phyloP scores from a whole-genome alignment of 1,284 basidiomycete species.

The Fomitopsis palustris region DNA sequence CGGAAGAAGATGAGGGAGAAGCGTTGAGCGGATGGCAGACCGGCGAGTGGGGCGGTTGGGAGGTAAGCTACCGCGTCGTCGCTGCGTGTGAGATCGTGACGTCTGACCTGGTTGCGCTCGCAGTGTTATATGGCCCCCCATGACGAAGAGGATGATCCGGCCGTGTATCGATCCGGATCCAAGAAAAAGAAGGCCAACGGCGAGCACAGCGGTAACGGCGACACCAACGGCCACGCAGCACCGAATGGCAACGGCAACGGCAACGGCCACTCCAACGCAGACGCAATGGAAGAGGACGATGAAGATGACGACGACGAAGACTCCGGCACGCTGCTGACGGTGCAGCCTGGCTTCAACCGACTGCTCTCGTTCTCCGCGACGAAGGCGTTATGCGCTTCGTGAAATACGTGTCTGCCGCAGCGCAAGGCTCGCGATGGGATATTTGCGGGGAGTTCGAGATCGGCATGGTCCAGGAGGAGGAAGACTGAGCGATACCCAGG shows the following conservation, averaged over 20 bases:
- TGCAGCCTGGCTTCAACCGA: conserved; percentile 90
- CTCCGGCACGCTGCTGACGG: conserved; percentile 84
- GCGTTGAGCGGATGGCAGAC: conserved; percentile 62
- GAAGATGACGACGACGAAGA: conserved; percentile 68
- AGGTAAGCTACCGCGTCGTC: conserved; percentile 46
- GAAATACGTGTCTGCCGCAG: conserved; percentile 88
- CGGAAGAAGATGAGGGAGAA: conserved; percentile 28
- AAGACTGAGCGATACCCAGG: conserved; percentile 18
- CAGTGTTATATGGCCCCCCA: conserved; percentile 94
- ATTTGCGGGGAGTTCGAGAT: conserved; percentile 88
- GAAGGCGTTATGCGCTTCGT: conserved; percentile 93
- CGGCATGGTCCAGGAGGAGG: conserved; percentile 58
- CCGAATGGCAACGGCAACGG: conserved; percentile 18
- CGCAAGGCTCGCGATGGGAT: conserved; percentile 88
- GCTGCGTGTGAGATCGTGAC: neutral
- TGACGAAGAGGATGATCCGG: conserved; percentile 91
- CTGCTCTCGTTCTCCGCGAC: conserved; percentile 90
- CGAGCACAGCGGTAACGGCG: conserved; percentile 17
- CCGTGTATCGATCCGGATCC: conserved; percentile 80
- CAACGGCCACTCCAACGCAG: conserved; percentile 20
- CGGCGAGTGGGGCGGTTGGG: conserved; percentile 92
- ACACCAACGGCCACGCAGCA: conserved; percentile 11
- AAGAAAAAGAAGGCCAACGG: conserved; percentile 34
- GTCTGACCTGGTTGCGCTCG: conserved; percentile 2
- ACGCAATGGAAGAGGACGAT: conserved; percentile 28